Evolutionary conservation across 2,329 filamentous ascomycete species (phyloP).

Genomic region (Fusarium ramigenum): DNA sequence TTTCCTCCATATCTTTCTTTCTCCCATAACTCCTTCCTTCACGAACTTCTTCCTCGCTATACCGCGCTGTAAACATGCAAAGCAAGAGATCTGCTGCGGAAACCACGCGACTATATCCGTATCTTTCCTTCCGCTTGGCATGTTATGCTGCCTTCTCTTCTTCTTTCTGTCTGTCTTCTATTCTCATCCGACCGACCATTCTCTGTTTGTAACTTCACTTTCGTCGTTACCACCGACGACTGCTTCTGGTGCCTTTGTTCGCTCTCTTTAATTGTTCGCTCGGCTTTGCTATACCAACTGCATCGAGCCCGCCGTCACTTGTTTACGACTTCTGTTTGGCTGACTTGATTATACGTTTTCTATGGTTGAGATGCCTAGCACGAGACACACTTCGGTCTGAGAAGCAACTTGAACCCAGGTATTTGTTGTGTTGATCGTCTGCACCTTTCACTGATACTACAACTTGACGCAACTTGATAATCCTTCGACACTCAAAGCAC

Average conservation of each 20-base stretch:
- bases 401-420: background rate
- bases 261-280: constrained; percentile 1
- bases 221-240: background rate
- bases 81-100: constrained; percentile 20
- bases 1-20: background rate
- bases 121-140: constrained; percentile 13
- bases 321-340: constrained; percentile 24
- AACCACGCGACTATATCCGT: constrained; percentile 25
- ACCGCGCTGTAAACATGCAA: constrained; percentile 16
- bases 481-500: background rate
- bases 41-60: constrained; percentile 14
- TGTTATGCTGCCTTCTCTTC: background rate
- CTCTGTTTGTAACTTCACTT: constrained; percentile 2
- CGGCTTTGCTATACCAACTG: constrained; percentile 11
- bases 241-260: background rate
- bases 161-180: constrained; percentile 1
- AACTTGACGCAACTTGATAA: background rate
- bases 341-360: background rate
- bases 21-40: background rate
- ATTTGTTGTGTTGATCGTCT: background rate
- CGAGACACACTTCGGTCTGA: background rate
- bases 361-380: constrained; percentile 9
- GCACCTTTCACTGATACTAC: background rate
- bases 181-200: background rate
- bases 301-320: constrained; percentile 7